Percentiles rank a stretch among this genome's conserved stretches.
phyloP scores from a whole-genome alignment of 768 basidiomycete genomes.

The Lentinula sp. region DNA sequence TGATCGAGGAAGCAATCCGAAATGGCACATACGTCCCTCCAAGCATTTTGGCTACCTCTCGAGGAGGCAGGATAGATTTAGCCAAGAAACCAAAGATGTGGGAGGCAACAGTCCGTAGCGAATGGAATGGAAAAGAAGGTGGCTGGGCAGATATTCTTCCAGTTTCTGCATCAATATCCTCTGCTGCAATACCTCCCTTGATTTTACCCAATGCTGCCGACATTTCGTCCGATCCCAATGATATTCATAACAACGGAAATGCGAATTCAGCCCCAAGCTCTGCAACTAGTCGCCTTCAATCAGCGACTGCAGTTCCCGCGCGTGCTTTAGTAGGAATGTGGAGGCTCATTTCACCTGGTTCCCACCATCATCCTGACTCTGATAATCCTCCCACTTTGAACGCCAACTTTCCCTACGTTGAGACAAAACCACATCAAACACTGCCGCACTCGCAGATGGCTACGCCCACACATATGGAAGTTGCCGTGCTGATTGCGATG shows the following conservation, averaged over 20 bases:
- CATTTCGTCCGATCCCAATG: not conserved
- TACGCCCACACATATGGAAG: constrained; percentile 21
- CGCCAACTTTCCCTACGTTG: constrained; percentile 16
- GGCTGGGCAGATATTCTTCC: constrained; percentile 2
- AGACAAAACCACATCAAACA: constrained; percentile 4
- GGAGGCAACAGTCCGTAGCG: constrained; percentile 23
- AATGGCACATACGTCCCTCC: constrained; percentile 54
- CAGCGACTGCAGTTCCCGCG: not conserved
- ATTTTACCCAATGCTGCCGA: not conserved
- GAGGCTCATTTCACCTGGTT: not conserved
- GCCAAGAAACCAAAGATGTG: constrained; percentile 42
- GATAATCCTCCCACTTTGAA: constrained; percentile 8
- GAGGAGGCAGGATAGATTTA: constrained; percentile 28
- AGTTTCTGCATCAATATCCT: not conserved
- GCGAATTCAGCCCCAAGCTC: not conserved
- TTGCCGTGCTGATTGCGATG: constrained; percentile 42
- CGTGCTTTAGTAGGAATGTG: not conserved
- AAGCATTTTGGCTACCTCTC: constrained; percentile 4
- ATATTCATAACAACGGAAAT: not conserved
- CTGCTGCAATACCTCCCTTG: not conserved
- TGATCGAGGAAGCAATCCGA: constrained; percentile 58
- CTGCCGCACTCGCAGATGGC: constrained; percentile 4
- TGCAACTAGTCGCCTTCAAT: not conserved
- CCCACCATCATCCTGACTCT: not conserved
- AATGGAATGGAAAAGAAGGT: constrained; percentile 6